These are phyloP conservation scores for Gonapodya prolifera DNA, from an alignment of 192 early-diverging fungal genomes.

Conservation along the genomic window DNA sequence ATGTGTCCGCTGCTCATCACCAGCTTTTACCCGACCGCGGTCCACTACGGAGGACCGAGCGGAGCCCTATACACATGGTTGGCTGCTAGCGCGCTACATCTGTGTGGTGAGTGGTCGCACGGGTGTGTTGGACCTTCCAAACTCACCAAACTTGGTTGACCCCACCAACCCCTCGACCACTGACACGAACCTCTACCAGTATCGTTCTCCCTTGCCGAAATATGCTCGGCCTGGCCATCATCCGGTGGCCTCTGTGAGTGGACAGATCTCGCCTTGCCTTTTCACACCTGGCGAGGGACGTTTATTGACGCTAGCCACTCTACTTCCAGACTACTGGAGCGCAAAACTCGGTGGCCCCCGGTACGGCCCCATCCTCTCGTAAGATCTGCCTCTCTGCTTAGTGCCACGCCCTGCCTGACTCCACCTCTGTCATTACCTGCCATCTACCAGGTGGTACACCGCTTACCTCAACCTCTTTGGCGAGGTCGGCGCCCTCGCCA, in stretches of 20 bases:
- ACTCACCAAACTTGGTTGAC: no score
- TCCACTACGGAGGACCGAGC: background rate
- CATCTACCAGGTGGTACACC: background rate
- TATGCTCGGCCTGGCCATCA: background rate
- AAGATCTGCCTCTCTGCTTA: no score
- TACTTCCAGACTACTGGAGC: background rate
- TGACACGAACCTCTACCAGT: no score
- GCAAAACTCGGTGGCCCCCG: background rate
- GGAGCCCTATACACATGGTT: background rate
- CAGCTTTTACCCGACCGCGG: background rate
- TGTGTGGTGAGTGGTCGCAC: background rate
- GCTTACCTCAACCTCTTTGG: background rate
- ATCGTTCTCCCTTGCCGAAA: background rate
- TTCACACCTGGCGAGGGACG: no score
- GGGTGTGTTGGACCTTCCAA: background rate
- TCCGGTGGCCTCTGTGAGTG: background rate
- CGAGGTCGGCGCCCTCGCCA: background rate
- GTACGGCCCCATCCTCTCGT: background rate
- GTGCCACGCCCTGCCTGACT: background rate
- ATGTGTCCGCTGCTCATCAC: background rate
- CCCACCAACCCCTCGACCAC: no score
- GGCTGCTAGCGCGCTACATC: background rate
- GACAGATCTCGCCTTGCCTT: no score
- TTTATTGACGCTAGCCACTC: no score
- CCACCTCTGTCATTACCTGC: background rate